phyloP scores from a whole-genome alignment of 257 asterid genomes.

The Capsicum baccatum region DNA sequence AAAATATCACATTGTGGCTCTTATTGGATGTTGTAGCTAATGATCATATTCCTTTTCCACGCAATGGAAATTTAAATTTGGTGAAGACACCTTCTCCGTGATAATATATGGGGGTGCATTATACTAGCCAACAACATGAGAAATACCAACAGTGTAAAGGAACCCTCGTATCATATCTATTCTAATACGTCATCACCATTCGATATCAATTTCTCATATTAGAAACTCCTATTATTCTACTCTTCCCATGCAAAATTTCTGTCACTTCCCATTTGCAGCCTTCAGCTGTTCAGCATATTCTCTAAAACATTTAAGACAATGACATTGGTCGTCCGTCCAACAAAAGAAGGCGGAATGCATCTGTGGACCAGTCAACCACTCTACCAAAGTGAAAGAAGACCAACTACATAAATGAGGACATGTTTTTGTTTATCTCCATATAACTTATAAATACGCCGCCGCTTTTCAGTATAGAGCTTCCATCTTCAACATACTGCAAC shows the following conservation, averaged over 20 bases:
- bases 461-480: background rate
- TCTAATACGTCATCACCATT: background rate
- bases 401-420: background rate
- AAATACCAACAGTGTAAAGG: background rate
- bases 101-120: constrained; percentile 19
- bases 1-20: background rate
- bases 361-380: background rate
- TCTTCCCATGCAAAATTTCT: background rate
- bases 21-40: constrained; percentile 16
- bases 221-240: background rate
- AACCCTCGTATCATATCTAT: constrained; percentile 1
- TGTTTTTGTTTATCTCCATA: background rate
- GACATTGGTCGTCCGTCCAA: background rate
- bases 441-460: background rate
- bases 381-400: background rate
- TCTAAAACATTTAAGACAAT: background rate
- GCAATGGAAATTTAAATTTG: background rate
- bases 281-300: background rate
- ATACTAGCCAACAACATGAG: constrained; percentile 7
- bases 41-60: constrained; percentile 1
- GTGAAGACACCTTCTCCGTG: background rate
- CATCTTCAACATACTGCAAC: background rate
- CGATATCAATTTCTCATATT: background rate
- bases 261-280: constrained; percentile 14
- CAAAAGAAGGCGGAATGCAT: constrained; percentile 17